These are phyloP conservation scores for Nicotiana undulata DNA, from an alignment of 257 asterid genomes.

Conservation along the genomic window DNA sequence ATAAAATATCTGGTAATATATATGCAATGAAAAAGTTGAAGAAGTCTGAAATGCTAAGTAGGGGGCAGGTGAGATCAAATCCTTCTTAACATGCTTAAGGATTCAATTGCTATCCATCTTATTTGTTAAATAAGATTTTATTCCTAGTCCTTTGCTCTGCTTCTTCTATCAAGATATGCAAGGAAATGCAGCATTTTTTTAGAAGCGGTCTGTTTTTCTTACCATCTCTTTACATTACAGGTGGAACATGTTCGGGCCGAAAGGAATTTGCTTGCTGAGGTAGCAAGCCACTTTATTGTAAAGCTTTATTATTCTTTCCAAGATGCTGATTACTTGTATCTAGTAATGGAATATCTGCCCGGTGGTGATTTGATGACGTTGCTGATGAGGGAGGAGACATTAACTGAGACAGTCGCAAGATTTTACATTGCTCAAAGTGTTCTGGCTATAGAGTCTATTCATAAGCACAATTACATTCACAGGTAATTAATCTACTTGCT, in stretches of 20 bases:
- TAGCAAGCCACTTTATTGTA: slow-evolving; percentile 66
- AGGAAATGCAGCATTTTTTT: not conserved
- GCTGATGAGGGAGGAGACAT: slow-evolving; percentile 79
- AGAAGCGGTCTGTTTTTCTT: not conserved
- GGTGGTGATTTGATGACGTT: slow-evolving; percentile 96
- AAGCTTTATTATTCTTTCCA: slow-evolving; percentile 81
- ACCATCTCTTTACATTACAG: slow-evolving; percentile 28
- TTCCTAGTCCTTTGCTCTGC: not conserved
- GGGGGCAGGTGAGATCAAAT: slow-evolving; percentile 69
- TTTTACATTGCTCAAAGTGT: slow-evolving; percentile 78
- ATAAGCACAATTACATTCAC: slow-evolving; percentile 63
- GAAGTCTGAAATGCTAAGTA: slow-evolving; percentile 80
- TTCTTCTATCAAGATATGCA: not conserved
- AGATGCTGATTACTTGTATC: slow-evolving; percentile 78
- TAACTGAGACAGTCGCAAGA: slow-evolving; percentile 75
- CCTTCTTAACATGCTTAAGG: not conserved
- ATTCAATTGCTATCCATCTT: not conserved
- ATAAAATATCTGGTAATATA: slow-evolving; percentile 54
- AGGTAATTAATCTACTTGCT: slow-evolving; percentile 23
- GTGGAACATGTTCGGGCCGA: slow-evolving; percentile 92
- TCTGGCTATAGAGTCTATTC: slow-evolving; percentile 83
- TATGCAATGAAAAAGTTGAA: slow-evolving; percentile 87
- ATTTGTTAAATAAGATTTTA: not conserved
- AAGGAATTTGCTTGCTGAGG: slow-evolving; percentile 89
- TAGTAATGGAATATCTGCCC: slow-evolving; percentile 88